Base-by-base conservation (phyloP, 768 basidiomycete species). In the Kwoniella mangroviensis region DNA sequence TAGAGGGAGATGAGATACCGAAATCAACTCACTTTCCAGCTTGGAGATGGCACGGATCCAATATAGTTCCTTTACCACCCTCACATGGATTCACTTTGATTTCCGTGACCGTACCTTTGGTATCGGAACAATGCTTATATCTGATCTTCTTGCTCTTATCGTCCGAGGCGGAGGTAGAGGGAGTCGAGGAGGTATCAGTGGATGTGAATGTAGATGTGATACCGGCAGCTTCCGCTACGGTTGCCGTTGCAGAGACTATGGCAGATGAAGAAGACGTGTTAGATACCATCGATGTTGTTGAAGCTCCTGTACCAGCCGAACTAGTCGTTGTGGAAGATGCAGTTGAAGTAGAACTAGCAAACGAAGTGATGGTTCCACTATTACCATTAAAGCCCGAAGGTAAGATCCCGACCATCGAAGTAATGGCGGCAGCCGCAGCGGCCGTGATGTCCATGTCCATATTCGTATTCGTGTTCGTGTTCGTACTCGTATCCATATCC, bases 21-120 rank as follows among this genome's bases (percentile, higher is more conserved):
- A 51, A 49, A 49, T 13, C 24, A 3, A 69, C 68, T 66, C 56
- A 69, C 68, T 45, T 65, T 45, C 69, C 69, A 52, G 69, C 56
- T 53, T 70, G 69, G 63, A 70, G 65, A 55, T 67, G 70, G 56
- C 70, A 71, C 19, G 70, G 70, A 64, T 71, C 70, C 19, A 62
- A 57, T 42, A 67, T 66, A 10, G 70, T 71, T 19, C 70, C 70
- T 43, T 71, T 71, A 4, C 69, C 69, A 17, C 64, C 65, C 40
- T 71, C 70, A 17, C 70, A 71, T 10, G 70, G 70, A 11, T 41
- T 52, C 19, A 71, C 51, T 10, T 57, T 61, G 53, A 71, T 67
- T 21, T 71, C 54, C 12, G 65, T 67, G 40, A 71, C 60, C 1
- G 70, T 71, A 19, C 70, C 70, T 22, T 55, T 56, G 10, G 65